Evolutionary conservation across 371 early-diverging fungal genomes (phyloP).

Genomic region (Mortierella sp.): DNA sequence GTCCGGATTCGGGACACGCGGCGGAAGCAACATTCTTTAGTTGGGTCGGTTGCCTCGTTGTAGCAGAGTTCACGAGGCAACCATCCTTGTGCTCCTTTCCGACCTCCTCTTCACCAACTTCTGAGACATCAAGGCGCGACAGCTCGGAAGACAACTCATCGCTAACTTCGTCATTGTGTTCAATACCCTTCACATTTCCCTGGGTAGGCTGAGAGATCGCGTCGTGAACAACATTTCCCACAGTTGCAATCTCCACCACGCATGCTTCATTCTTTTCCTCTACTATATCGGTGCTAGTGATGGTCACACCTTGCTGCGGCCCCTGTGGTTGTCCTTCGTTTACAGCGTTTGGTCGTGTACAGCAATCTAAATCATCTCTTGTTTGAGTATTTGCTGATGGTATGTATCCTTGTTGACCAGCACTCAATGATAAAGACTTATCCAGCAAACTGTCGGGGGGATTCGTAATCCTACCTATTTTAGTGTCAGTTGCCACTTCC

Average conservation of each 20-base stretch:
- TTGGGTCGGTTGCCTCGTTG: background rate
- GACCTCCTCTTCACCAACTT: constrained; percentile 1
- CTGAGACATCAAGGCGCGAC: constrained; percentile 26
- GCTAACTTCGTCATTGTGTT: constrained; percentile 8
- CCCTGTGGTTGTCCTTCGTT: background rate
- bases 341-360: background rate
- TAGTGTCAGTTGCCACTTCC: background rate
- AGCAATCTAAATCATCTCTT: no score
- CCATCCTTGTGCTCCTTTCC: background rate
- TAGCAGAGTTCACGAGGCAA: background rate
- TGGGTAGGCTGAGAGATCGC: background rate
- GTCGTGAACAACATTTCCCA: background rate
- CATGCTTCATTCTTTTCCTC: no score
- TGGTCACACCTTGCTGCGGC: background rate
- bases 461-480: background rate
- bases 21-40: background rate
- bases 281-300: no score
- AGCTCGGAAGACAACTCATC: constrained; percentile 44
- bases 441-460: background rate
- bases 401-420: background rate
- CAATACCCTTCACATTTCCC: background rate
- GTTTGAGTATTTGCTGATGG: background rate
- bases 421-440: background rate
- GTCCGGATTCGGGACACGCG: background rate
- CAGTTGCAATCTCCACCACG: background rate